Percentiles rank a stretch among this genome's conserved stretches.
phyloP scores from a whole-genome alignment of 768 basidiomycete genomes.

The Psilocybe subaeruginosa region DNA sequence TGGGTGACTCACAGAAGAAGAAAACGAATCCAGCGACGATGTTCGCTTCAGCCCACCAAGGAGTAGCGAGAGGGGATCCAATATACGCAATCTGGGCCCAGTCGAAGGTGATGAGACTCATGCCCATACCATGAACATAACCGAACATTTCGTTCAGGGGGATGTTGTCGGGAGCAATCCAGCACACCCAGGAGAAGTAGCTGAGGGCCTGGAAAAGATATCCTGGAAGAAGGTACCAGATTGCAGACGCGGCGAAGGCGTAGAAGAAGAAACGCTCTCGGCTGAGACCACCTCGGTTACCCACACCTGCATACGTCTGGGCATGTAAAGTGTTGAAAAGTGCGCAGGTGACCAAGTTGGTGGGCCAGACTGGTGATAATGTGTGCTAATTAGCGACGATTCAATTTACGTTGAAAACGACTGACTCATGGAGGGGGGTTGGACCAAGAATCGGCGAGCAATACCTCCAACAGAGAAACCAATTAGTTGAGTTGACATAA shows the following conservation, averaged over 20 bases:
- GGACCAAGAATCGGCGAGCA: slow-evolving; percentile 75
- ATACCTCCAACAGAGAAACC: slow-evolving; percentile 83
- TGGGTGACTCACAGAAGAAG: slow-evolving; percentile 49
- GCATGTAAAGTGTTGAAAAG: slow-evolving; percentile 84
- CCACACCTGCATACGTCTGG: slow-evolving; percentile 67
- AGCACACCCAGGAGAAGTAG: slow-evolving; percentile 61
- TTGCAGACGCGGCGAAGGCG: slow-evolving; percentile 55
- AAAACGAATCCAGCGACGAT: slow-evolving; percentile 62
- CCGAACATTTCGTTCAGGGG: slow-evolving; percentile 79
- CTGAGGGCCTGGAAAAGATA: slow-evolving; percentile 71
- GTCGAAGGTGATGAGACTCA: slow-evolving; percentile 81
- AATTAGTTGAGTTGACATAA: slow-evolving; percentile 76
- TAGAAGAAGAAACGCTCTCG: slow-evolving; percentile 80
- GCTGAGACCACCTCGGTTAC: slow-evolving; percentile 64
- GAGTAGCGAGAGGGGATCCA: slow-evolving; percentile 73
- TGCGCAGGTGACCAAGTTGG: slow-evolving; percentile 72
- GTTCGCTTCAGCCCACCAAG: slow-evolving; percentile 86
- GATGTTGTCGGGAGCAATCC: slow-evolving; percentile 73
- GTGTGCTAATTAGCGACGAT: background rate
- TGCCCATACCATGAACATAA: slow-evolving; percentile 60
- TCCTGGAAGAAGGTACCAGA: slow-evolving; percentile 75
- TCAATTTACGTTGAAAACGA: slow-evolving; percentile 18
- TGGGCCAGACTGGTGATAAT: slow-evolving; percentile 67
- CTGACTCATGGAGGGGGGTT: slow-evolving; percentile 72
- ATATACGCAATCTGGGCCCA: slow-evolving; percentile 76